Conservation (phyloP, 148 eudicot species). For the Arbutus unedo region DNA sequence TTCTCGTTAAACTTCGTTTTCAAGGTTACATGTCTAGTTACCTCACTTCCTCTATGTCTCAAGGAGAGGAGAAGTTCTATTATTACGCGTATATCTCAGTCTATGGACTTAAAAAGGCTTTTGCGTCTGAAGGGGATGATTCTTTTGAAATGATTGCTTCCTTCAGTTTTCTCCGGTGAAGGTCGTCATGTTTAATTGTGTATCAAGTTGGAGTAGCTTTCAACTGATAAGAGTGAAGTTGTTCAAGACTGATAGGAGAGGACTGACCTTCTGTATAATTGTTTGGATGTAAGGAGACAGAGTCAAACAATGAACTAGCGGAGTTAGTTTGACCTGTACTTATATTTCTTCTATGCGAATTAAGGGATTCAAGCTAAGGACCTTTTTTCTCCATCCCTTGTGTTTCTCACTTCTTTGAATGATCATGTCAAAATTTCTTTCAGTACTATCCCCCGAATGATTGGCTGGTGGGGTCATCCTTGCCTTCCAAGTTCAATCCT, state of each 20-base stretch:
- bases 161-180: background rate
- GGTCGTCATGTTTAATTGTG: background rate
- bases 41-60: background rate
- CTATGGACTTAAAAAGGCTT: background rate
- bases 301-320: background rate
- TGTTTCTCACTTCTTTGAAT: background rate
- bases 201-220: background rate
- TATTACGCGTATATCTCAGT: background rate
- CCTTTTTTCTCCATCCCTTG: background rate
- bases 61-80: background rate
- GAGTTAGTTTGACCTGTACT: background rate
- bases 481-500: constrained; percentile 77
- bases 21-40: background rate
- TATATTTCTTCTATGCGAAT: background rate
- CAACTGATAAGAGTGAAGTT: too few species aligned
- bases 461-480: constrained; percentile 85
- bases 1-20: background rate
- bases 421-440: constrained; percentile 14
- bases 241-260: background rate
- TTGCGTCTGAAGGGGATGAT: background rate
- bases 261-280: background rate
- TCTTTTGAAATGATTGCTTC: background rate
- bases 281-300: background rate
- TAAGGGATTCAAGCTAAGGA: background rate
- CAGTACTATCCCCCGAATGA: constrained; percentile 82